These are phyloP conservation scores for Rhynchosporium agropyri DNA, from an alignment of 2,329 filamentous ascomycete species.

Conservation along the genomic window DNA sequence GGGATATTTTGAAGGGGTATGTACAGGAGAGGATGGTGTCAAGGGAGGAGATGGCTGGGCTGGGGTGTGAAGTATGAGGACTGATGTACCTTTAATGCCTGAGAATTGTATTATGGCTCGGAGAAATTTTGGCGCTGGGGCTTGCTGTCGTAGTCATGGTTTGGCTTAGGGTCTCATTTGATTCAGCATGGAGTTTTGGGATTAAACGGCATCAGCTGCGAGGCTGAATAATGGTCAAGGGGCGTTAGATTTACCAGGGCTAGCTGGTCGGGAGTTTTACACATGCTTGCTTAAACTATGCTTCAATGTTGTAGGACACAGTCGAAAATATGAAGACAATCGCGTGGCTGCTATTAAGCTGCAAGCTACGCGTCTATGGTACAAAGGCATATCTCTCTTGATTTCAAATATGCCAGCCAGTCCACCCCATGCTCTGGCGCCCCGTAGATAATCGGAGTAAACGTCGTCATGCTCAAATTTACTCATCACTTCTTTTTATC, in stretches of 20 bases:
- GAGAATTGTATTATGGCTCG: no score
- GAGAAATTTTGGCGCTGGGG: no score
- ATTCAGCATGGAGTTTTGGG: neutral
- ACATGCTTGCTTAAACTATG: neutral
- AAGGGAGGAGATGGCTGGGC: conserved; percentile 72
- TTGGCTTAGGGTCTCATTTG: no score
- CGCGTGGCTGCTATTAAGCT: conserved; percentile 35
- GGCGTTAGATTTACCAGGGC: neutral
- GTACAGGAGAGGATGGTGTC: conserved; percentile 58
- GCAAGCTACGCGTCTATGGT: conserved; percentile 42
- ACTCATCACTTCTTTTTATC: conserved; percentile 49
- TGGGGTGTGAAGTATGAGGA: conserved; percentile 46
- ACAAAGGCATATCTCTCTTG: conserved; percentile 39
- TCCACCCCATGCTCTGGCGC: conserved; percentile 29
- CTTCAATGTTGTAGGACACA: neutral
- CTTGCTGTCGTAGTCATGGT: no score
- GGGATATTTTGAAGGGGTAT: conserved; percentile 59
- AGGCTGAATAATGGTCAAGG: neutral
- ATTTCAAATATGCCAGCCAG: conserved; percentile 35
- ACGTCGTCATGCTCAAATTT: conserved; percentile 26
- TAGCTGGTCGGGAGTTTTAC: neutral
- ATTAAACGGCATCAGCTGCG: neutral
- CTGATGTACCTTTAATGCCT: neutral
- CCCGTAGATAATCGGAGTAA: conserved; percentile 35
- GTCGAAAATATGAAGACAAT: conserved; percentile 20